Conservation (phyloP, 148 eudicot genomes). For the Salicornia ramosissima region DNA sequence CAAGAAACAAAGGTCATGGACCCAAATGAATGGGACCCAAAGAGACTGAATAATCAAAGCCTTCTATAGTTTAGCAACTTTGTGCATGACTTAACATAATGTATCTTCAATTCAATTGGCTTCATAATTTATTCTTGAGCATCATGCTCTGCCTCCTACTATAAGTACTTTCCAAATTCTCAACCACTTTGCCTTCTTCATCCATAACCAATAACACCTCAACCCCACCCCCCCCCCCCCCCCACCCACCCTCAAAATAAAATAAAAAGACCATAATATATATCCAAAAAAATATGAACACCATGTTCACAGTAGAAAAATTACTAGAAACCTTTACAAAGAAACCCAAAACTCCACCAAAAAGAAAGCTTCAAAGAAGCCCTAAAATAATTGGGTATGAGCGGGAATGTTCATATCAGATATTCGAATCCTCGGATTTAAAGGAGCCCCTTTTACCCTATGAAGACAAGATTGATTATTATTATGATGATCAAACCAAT, state of each 20-base stretch:
- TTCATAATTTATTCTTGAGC: background rate
- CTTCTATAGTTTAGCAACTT: background rate
- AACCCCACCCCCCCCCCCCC: too few species aligned
- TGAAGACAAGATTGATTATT: background rate
- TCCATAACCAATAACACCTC: background rate
- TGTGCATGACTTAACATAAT: background rate
- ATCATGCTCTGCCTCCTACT: background rate
- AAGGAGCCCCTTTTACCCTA: conserved; percentile 10
- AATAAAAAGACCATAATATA: background rate
- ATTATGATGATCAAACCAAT: background rate
- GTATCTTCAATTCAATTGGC: too few species aligned
- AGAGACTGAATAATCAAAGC: background rate
- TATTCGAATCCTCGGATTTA: background rate
- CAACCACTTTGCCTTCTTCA: background rate
- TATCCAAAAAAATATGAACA: conserved; percentile 15
- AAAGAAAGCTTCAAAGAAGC: conserved; percentile 22
- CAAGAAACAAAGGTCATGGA: too few species aligned
- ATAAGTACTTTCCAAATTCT: background rate
- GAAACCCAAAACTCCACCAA: conserved; percentile 9
- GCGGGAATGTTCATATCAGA: background rate
- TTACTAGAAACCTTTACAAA: conserved; percentile 11
- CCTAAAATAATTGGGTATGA: conserved; percentile 17
- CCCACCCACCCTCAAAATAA: background rate
- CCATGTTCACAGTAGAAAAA: conserved; percentile 18
- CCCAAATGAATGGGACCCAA: background rate